These are phyloP conservation scores for Colletotrichum orbiculare DNA, from an alignment of 2,329 filamentous ascomycete genomes.

Conservation along the genomic window DNA sequence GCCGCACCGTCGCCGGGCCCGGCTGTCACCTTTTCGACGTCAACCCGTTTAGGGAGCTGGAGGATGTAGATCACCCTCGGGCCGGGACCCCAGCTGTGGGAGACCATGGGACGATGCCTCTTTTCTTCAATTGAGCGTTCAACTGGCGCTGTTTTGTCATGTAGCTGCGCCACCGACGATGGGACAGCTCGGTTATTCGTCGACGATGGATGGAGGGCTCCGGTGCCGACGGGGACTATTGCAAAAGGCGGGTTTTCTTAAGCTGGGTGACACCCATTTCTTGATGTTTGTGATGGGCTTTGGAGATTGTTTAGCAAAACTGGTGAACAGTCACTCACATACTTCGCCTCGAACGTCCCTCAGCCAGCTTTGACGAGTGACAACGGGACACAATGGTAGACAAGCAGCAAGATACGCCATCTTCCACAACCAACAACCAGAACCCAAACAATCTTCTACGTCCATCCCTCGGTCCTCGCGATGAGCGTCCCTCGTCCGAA, in stretches of 20 bases:
- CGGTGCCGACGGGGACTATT: not conserved
- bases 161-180: conserved; percentile 10
- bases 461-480: not conserved
- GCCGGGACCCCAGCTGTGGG: not conserved
- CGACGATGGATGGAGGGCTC: not conserved
- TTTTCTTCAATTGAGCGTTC: not conserved
- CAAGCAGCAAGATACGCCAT: not conserved
- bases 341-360: too few relatives aligned
- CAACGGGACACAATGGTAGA: too few relatives aligned
- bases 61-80: not conserved
- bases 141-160: conserved; percentile 11
- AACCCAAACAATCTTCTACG: not conserved
- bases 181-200: not conserved
- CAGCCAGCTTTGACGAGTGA: too few relatives aligned
- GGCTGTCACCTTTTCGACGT: not conserved
- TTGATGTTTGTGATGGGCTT: too few relatives aligned
- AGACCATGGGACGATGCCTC: not conserved
- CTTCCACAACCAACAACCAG: not conserved
- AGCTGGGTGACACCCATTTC: not conserved
- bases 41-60: not conserved
- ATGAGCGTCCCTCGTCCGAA: conserved; percentile 24
- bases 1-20: not conserved
- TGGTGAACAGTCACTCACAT: not conserved
- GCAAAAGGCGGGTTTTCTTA: not conserved
- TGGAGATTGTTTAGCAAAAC: too few relatives aligned